phyloP scores from a whole-genome alignment of 805 yeast genomes.

The Komagataella pastoris region DNA sequence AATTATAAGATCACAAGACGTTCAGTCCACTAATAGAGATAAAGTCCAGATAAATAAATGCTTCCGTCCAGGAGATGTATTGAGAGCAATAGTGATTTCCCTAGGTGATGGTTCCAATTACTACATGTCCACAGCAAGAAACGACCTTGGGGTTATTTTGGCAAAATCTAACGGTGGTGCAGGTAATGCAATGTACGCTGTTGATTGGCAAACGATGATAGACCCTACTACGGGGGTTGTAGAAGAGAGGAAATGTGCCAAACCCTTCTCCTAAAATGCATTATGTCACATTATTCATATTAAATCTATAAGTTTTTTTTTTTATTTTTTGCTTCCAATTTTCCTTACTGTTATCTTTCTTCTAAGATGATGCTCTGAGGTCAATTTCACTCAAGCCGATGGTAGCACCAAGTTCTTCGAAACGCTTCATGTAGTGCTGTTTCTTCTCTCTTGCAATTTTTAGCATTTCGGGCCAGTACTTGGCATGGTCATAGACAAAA shows the following conservation, averaged over 20 bases:
- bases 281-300: background rate
- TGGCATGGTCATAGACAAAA: constrained; percentile 68
- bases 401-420: constrained; percentile 52
- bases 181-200: constrained; percentile 72
- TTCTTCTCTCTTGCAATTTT: constrained; percentile 48
- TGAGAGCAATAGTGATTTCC: constrained; percentile 71
- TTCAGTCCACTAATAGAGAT: constrained; percentile 85
- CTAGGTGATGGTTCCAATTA: constrained; percentile 92
- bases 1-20: constrained; percentile 73
- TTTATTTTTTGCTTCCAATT: background rate
- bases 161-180: constrained; percentile 59
- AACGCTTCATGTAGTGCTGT: constrained; percentile 53
- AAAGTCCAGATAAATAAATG: constrained; percentile 65
- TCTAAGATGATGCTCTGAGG: constrained; percentile 30
- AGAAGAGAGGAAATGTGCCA: constrained; percentile 85
- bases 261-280: constrained; percentile 38
- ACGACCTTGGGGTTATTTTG: constrained; percentile 88
- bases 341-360: background rate
- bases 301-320: background rate
- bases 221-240: constrained; percentile 59
- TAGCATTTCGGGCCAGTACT: constrained; percentile 66
- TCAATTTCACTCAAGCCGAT: constrained; percentile 80
- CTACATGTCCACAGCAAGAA: constrained; percentile 77
- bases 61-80: constrained; percentile 86
- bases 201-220: constrained; percentile 94